Conservation (phyloP, 148 eudicot genomes). For the Diospyros lotus region DNA sequence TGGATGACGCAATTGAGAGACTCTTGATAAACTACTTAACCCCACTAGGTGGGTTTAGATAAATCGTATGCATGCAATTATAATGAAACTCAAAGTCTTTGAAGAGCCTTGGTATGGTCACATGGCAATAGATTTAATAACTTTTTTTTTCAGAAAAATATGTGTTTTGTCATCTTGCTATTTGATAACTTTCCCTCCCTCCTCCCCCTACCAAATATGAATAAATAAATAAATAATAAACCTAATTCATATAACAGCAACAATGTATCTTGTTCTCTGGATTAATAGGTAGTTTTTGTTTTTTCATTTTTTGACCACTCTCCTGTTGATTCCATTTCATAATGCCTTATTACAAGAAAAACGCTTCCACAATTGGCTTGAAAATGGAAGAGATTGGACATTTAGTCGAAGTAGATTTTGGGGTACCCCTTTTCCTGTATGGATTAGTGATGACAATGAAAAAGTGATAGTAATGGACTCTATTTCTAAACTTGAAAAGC, state of each 20-base stretch:
- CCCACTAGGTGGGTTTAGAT: no score
- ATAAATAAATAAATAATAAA: neutral
- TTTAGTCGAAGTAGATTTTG: conserved; percentile 96
- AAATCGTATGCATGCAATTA: no score
- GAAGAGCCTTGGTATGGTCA: neutral
- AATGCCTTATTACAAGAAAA: conserved; percentile 51
- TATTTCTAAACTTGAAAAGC: conserved; percentile 66
- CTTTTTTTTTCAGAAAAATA: neutral
- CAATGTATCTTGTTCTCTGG: neutral
- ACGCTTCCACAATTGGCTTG: conserved; percentile 97
- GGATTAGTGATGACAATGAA: conserved; percentile 85
- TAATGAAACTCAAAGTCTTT: neutral
- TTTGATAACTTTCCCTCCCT: neutral
- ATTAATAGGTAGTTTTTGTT: neutral
- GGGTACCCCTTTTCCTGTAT: conserved; percentile 97
- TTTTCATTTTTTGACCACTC: neutral
- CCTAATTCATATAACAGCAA: neutral
- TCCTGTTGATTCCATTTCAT: neutral
- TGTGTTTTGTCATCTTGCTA: neutral
- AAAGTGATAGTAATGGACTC: conserved; percentile 74
- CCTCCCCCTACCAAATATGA: neutral
- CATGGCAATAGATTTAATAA: neutral
- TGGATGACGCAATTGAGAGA: no score
- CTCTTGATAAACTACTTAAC: no score
- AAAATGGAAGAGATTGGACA: conserved; percentile 99